Evolutionary conservation across 495 filamentous ascomycete species (phyloP), one percentile per base, ranked within the genome.

Genomic region (Neurospora sublineolata): DNA sequence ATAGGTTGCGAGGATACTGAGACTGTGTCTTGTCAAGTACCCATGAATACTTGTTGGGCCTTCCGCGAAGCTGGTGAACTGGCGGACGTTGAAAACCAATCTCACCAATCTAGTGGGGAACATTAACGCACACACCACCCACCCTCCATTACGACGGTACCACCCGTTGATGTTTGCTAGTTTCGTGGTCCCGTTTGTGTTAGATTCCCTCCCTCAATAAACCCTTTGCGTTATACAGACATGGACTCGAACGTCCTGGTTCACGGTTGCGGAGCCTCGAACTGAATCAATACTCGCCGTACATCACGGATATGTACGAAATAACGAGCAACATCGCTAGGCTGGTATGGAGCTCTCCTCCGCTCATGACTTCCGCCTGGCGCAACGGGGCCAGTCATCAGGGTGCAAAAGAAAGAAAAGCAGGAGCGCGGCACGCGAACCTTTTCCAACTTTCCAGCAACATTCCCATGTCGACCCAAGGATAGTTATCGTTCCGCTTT

Each of bases 381-480:
- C 39, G 68, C 70, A 71, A 68, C 72, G 68, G 73, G 69, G 72
- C 69, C 60, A 70, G 73, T 72, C 73, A 60, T 67, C 38, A 67
- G 30, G 30, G 18, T 14, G 33, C 40, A 39, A 69, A 40, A 71
- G 20, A 72, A 68, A 42, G 71, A 58, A 70, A 72, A 68, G 20
- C 20, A 23, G 23, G 64, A 60, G 71, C 72, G 72, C 73, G 74
- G 73, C 36, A 72, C 71, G 72, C 70, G 70, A 74, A 73, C 67
- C 70, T 79, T 64, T 58, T 64, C 12, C 46, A 77, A 75, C 77
- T 77, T 78, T 27, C 14, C 52, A 36, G 12, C 52, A 64, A 33
- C 78, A 76, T 76, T 75, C 76, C 77, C 77, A 71, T 70, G 41
- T 68, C 52, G 23, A 72, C 71, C 78, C 75, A 79, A 68, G 74